These are phyloP conservation scores for Yamadazyma blattariae DNA, from an alignment of 1,139 yeast genomes.

Conservation along the genomic window DNA sequence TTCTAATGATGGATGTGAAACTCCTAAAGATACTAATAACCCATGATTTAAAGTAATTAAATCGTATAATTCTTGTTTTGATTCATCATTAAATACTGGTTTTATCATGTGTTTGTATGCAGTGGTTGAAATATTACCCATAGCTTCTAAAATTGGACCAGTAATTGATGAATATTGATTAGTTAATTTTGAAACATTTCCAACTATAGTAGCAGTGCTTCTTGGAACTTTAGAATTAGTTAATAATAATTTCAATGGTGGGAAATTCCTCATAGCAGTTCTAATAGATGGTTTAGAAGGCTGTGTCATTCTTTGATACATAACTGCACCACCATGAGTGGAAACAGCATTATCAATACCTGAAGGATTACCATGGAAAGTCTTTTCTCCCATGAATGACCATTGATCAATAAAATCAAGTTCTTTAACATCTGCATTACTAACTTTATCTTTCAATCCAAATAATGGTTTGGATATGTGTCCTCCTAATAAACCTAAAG, in stretches of 20 bases:
- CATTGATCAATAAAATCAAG: conserved; percentile 71
- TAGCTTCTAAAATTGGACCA: conserved; percentile 62
- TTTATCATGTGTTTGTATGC: conserved; percentile 62
- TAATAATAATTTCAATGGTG: conserved; percentile 68
- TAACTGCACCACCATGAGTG: conserved; percentile 92
- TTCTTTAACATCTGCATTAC: conserved; percentile 38
- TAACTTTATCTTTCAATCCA: conserved; percentile 25
- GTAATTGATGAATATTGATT: conserved; percentile 53
- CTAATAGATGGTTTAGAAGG: conserved; percentile 57
- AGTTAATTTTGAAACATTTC: conserved; percentile 62
- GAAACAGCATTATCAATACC: conserved; percentile 98
- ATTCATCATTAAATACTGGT: conserved; percentile 46
- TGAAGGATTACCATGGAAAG: conserved; percentile 95
- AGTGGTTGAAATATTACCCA: conserved; percentile 64
- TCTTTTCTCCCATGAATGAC: conserved; percentile 92
- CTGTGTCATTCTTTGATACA: conserved; percentile 66
- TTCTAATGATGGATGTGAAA: conserved; percentile 88
- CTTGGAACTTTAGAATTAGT: conserved; percentile 87
- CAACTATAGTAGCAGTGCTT: conserved; percentile 81
- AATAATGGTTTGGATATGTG: conserved; percentile 40
- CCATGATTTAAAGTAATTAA: conserved; percentile 89
- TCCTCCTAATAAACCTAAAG: conserved; percentile 63
- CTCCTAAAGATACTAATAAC: conserved; percentile 79
- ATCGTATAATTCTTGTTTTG: conserved; percentile 50
- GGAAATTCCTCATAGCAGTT: conserved; percentile 68